These are phyloP conservation scores for Nemophila menziesii DNA, from an alignment of 257 asterid species.

Conservation along the genomic window DNA sequence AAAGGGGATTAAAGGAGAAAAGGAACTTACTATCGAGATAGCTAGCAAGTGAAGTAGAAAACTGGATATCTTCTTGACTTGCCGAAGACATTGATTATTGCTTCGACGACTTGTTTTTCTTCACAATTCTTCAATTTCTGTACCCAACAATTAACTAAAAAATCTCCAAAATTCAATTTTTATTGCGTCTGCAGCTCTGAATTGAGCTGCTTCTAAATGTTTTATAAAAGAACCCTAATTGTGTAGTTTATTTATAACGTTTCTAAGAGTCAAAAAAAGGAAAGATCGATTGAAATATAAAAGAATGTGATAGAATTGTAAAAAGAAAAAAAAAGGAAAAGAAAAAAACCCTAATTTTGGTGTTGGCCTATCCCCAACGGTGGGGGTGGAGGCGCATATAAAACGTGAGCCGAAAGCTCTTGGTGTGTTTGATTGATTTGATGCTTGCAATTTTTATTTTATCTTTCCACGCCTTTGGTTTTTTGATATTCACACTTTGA, in stretches of 20 bases:
- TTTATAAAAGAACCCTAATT: too few relatives aligned
- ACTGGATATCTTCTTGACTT: not conserved
- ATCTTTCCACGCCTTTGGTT: not conserved
- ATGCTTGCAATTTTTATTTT: not conserved
- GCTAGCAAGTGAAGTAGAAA: constrained; percentile 7
- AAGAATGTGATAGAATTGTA: too few relatives aligned
- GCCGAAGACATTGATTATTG: constrained; percentile 10
- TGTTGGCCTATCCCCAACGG: not conserved
- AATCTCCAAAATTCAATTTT: not conserved
- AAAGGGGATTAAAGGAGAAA: not conserved
- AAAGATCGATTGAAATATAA: too few relatives aligned
- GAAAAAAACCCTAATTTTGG: not conserved
- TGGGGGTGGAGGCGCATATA: not conserved
- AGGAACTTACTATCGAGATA: constrained; percentile 5
- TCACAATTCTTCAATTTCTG: not conserved
- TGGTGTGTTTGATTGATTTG: not conserved
- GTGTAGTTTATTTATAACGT: not conserved
- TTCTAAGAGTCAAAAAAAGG: not conserved
- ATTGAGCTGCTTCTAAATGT: too few relatives aligned
- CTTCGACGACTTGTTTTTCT: not conserved
- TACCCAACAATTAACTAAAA: not conserved
- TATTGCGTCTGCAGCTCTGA: too few relatives aligned
- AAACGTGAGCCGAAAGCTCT: too few relatives aligned
- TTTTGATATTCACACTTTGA: not conserved
- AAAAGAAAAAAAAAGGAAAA: too few relatives aligned